Conservation (phyloP, 164 flowering plant species). For the Nymphaea colorata region DNA sequence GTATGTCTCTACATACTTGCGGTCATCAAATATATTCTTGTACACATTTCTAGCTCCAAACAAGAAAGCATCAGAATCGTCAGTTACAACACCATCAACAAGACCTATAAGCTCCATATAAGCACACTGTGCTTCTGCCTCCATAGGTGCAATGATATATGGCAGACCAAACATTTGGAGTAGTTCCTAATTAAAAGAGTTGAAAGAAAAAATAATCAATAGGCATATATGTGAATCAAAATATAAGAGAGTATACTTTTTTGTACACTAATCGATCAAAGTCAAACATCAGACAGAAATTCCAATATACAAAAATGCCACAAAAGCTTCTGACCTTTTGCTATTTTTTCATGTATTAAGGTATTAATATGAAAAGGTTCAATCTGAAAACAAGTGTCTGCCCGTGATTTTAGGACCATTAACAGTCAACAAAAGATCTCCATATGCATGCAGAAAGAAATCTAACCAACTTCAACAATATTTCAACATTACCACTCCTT, state of each 20-base stretch:
- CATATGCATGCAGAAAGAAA: too few relatives aligned
- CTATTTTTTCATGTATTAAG: too few relatives aligned
- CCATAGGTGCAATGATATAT: slow-evolving; percentile 96
- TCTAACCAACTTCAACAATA: too few relatives aligned
- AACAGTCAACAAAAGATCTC: too few relatives aligned
- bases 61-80: slow-evolving; percentile 95
- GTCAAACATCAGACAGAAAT: too few relatives aligned
- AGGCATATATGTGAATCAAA: not conserved
- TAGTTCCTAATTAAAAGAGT: slow-evolving; percentile 43
- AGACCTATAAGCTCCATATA: slow-evolving; percentile 67
- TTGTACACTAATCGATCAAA: too few relatives aligned
- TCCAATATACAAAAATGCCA: too few relatives aligned
- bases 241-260: not conserved
- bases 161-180: slow-evolving; percentile 98
- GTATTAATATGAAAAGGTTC: too few relatives aligned
- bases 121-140: slow-evolving; percentile 99
- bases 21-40: slow-evolving; percentile 93
- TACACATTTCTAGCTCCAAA: slow-evolving; percentile 91
- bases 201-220: not conserved
- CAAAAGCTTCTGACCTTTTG: too few relatives aligned
- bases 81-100: slow-evolving; percentile 97
- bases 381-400: too few relatives aligned
- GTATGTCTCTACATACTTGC: slow-evolving; percentile 96
- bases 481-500: too few relatives aligned
- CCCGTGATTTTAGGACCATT: too few relatives aligned